These are phyloP conservation scores for Leucocoprinus birnbaumii DNA, from an alignment of 768 basidiomycete species.

Conservation along the genomic window DNA sequence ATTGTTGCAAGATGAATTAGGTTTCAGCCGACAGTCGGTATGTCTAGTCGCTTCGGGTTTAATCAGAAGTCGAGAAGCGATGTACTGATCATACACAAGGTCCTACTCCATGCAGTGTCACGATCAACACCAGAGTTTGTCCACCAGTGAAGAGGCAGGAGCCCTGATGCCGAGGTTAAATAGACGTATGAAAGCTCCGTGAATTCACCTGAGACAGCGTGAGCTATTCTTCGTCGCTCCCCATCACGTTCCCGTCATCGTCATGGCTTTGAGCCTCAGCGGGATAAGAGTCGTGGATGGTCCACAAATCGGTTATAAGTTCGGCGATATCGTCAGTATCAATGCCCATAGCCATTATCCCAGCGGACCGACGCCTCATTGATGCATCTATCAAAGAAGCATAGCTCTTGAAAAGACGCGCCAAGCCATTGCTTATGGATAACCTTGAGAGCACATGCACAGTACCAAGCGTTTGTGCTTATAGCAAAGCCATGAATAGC, in stretches of 20 bases:
- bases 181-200: background rate
- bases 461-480: background rate
- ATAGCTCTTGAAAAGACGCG: conserved; percentile 45
- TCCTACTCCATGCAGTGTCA: background rate
- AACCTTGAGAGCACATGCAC: conserved; percentile 42
- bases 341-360: conserved; percentile 33
- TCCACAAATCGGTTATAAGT: conserved; percentile 57
- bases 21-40: too few relatives aligned
- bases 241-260: conserved; percentile 18
- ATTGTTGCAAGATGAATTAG: background rate
- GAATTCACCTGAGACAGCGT: background rate
- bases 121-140: background rate
- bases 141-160: too few relatives aligned
- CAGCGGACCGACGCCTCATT: conserved; percentile 33
- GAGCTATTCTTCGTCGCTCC: conserved; percentile 15
- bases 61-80: background rate
- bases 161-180: conserved; percentile 5
- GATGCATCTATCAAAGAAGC: conserved; percentile 48
- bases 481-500: background rate
- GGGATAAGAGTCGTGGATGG: conserved; percentile 44
- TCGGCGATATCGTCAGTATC: conserved; percentile 58
- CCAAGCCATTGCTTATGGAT: conserved; percentile 35
- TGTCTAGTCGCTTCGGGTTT: background rate
- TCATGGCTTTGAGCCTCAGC: conserved; percentile 25
- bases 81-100: background rate